Evolutionary conservation across 208 protist genomes (phyloP), one percentile per base, ranked within the genome.

Genomic region (Novymonas esmeraldas): DNA sequence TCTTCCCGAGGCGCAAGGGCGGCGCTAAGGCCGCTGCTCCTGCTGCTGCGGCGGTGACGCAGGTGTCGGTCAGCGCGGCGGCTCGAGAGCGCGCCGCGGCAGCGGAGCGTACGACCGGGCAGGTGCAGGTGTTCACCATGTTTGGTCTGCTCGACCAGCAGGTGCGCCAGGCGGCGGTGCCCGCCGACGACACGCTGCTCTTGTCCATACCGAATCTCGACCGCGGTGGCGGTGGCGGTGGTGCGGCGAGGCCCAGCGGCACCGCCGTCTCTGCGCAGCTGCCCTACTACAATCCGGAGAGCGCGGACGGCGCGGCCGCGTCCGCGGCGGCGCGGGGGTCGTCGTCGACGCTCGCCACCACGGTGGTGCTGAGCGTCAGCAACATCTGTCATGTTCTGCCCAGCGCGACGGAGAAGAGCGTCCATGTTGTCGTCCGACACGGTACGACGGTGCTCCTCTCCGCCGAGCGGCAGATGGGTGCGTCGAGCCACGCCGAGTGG

Each of bases 341-440:
- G 39, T 29, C 38, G 10, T 46, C 26, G 0, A 33, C 22, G 26
- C 51, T 46, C 31, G 6, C 20, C 2, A 28, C 81, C 0, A 77
- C 76, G 33, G 78, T 90, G 29, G 70, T 85, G 52, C 44, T 90
- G 31, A 77, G 79, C 51, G 61, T 94, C 14, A 89, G 84, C 34
- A 89, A 76, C 72, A 65, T 82, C 29, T 85, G 80, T 67, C 10
- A 64, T 38, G 45, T 90, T 16, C 63, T 76, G 28, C 64, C 79
- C 24, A 78, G 76, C 41, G 74, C 63, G 38, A 33, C 70, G 9
- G 48, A 62, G 14, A 88, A 87, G 74, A 72, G 56, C 54, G 59
- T 90, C 14, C 75, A 74, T 10, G 75, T 87, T 6, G 78, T 73
- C 6, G 52, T 90, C 26, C 77, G 58, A 11, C 78, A 73, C 44